phyloP scores from a whole-genome alignment of 2,329 filamentous ascomycete genomes.

The Teratosphaeria nubilosa region DNA sequence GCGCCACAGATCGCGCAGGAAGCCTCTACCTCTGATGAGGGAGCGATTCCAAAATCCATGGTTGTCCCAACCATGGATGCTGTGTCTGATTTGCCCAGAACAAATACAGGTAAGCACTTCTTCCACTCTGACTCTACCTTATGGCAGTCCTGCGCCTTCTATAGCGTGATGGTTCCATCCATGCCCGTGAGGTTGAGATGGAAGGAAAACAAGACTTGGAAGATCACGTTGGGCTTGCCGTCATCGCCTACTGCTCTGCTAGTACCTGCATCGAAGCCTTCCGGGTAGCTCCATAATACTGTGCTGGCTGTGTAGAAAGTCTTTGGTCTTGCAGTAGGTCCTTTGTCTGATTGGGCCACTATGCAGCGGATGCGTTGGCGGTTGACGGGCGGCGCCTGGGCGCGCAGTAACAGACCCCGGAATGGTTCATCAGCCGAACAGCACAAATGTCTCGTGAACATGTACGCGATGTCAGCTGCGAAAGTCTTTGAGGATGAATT shows the following conservation, averaged over 20 bases:
- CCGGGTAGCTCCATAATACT: neutral
- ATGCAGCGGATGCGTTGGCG: neutral
- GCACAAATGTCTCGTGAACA: neutral
- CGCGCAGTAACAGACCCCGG: neutral
- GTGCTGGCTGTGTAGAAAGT: neutral
- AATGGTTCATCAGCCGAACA: neutral
- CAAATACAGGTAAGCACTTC: neutral
- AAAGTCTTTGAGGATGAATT: too few relatives aligned
- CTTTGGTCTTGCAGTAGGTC: neutral
- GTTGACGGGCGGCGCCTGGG: neutral
- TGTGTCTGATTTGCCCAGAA: neutral
- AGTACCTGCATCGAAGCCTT: neutral
- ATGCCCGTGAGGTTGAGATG: neutral
- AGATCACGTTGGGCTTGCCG: neutral
- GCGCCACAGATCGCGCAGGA: slow-evolving; percentile 28
- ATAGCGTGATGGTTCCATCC: neutral
- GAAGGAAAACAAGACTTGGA: neutral
- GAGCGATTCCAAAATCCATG: neutral
- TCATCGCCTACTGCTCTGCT: neutral
- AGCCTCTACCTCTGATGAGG: slow-evolving; percentile 15
- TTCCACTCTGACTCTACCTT: neutral
- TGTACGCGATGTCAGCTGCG: neutral
- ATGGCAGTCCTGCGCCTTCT: neutral
- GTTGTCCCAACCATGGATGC: neutral
- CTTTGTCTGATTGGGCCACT: neutral